Base-by-base conservation (phyloP, 306 rosid species). In the Urtica urens region DNA sequence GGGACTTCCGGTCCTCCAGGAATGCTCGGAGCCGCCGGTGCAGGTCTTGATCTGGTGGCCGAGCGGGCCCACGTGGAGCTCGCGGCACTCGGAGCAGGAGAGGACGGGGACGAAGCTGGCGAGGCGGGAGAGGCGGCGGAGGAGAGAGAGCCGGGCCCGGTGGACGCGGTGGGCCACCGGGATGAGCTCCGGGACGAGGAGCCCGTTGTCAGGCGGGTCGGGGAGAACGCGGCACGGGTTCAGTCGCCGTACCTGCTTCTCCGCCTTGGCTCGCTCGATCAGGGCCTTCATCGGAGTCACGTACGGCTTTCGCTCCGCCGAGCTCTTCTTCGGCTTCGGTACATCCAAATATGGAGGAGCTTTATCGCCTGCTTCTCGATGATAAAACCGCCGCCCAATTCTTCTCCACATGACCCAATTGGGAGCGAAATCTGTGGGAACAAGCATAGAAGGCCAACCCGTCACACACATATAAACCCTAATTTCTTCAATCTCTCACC, bases 21-120 rank as follows among this genome's bases (percentile, higher is more conserved):
- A 64, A 73, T 87, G 96, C 15, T 52, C 66, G 14, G 78, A 78
- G 64, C 51, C 71, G 52, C 87, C 87, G 3, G 46, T 67, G 63
- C 94, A 82, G 13, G 87, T 77, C 73, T 84, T 74, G 42, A 87
- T 82, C 61, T 77, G 90, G 69, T 87, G 96, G 54, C 94, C 87
- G n/a, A 34, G 69, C 44, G 30, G 65, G 7, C 87, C 87, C 61
- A 87, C 68, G 64, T 87, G 87, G 64, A 79, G 80, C 64, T 82
- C 84, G 5, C 24, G 60, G 72, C 96, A 87, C 28, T 63, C n/a
- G n/a, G n/a, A 69, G 77, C 96, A 82, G 10, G 75, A 69, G 35
- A 67, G 72, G 43, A 77, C 46, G 43, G 87, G 86, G 68, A 79
- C 46, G 58, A 60, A 60, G 35, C 72, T 63, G 41, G 75, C 31